A percentile compares a stretch with the other conserved stretches of the same genome.
These are phyloP conservation scores for Boletus rufocinnamomeus DNA, from an alignment of 768 basidiomycete genomes.

Conservation along the genomic window DNA sequence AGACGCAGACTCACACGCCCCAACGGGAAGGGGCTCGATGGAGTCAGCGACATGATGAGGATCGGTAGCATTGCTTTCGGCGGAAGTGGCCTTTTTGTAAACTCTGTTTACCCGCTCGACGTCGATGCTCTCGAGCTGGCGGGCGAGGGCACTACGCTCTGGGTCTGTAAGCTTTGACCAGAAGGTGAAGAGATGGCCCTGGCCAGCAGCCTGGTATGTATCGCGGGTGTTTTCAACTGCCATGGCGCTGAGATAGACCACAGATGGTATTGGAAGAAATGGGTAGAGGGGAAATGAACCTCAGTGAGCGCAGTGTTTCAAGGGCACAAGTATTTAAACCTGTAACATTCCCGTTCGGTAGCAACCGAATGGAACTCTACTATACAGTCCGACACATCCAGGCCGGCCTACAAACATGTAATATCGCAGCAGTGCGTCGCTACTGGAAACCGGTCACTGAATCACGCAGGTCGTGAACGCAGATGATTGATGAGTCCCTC, in stretches of 20 bases:
- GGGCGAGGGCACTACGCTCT: constrained; percentile 62
- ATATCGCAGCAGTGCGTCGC: constrained; percentile 8
- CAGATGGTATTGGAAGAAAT: neutral
- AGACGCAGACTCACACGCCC: constrained; percentile 65
- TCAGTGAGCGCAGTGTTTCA: neutral
- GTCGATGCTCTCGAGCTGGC: constrained; percentile 80
- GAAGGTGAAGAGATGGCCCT: constrained; percentile 89
- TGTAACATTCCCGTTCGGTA: constrained; percentile 18
- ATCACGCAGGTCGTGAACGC: neutral
- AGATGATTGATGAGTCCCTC: neutral
- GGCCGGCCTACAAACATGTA: neutral
- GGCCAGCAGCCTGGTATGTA: constrained; percentile 77
- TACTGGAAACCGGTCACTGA: neutral
- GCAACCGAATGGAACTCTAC: constrained; percentile 17
- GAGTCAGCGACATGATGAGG: constrained; percentile 44
- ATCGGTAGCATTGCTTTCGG: constrained; percentile 55
- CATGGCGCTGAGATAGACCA: constrained; percentile 39
- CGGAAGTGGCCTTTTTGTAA: constrained; percentile 71
- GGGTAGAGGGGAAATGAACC: neutral
- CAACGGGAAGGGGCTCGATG: constrained; percentile 82
- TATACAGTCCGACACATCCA: neutral
- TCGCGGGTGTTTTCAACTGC: constrained; percentile 55
- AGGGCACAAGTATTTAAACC: constrained; percentile 16
- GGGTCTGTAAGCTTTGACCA: constrained; percentile 68
- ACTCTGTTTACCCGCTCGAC: constrained; percentile 91